Base-by-base conservation (phyloP, 176 grass and related monocot species). In the Musa beccarii region DNA sequence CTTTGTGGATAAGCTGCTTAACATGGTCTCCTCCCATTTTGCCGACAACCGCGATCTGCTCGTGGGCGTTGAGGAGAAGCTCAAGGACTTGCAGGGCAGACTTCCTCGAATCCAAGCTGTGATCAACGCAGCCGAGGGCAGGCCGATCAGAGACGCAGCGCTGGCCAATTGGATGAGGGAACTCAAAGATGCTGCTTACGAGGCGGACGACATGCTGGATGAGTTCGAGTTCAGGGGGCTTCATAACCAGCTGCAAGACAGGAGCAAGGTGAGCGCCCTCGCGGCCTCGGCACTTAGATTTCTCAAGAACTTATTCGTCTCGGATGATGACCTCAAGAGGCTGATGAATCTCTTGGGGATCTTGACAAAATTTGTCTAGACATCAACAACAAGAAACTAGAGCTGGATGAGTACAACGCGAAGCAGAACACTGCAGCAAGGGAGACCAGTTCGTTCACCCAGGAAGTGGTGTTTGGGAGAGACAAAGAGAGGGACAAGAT, bases 141-240 rank as follows among this genome's bases (percentile, higher is more conserved):
- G 62, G 62, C 62, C 62, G 9, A 80, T 85, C 73, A 83, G 34
- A 23, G 72, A 80, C 59, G 50, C 29, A 13, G 28, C 15, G 0
- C 78, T 85, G 10, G 53, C 53, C 17, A 15, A 34, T 43, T 85
- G 71, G 63, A 29, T 85, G 3, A 78, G 16, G 54, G 59, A 6
- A 0, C 49, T 83, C 49, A 78, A 84, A 56, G 2, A 3, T 1
- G 61, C 54, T 13, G 69, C 76, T 21, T 75, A 69, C 4, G 52
- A 69, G 28, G 83, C 78, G 0, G 83, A 85, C 34, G 63, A 85
- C 54, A 49, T 73, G 8, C 62, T 84, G 49, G 82, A 84, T 16
- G 52, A 79, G 61, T 73, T 79, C 2, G 69, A 85, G 52, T 64
- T 55, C 59, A 75, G 65, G 11, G 26, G 63, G 19, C 51, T 76